Percentiles rank a stretch among this genome's conserved stretches.
Conservation (phyloP, 805 yeast species). For the Saturnispora dispora region DNA sequence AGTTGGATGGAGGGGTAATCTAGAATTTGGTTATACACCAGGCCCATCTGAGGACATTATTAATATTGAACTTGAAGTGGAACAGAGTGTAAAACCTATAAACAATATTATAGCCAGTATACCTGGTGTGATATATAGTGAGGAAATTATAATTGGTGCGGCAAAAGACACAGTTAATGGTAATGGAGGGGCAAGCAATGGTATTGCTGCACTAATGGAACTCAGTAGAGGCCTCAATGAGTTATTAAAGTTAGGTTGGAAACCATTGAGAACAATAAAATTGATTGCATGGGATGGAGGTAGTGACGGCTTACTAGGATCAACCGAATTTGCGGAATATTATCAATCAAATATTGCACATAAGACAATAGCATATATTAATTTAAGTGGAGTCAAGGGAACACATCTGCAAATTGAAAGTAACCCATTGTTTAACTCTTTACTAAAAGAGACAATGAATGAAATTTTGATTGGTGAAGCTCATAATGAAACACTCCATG, state of each 20-base stretch:
- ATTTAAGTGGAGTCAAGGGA: conserved; percentile 50
- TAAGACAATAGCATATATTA: conserved; percentile 42
- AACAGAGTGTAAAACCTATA: conserved; percentile 34
- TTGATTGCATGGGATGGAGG: conserved; percentile 37
- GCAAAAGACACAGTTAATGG: conserved; percentile 47
- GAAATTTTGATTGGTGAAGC: conserved; percentile 33
- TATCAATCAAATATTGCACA: conserved; percentile 31
- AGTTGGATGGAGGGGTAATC: conserved; percentile 32
- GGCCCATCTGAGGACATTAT: conserved; percentile 38
- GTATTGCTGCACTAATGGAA: conserved; percentile 42
- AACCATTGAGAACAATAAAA: conserved; percentile 33
- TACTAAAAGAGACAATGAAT: conserved; percentile 38
- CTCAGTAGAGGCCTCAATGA: conserved; percentile 42
- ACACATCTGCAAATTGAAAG: conserved; percentile 36
- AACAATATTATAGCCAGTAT: conserved; percentile 44
- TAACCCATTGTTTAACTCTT: conserved; percentile 46
- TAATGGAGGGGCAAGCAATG: conserved; percentile 43
- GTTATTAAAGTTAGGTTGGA: conserved; percentile 36
- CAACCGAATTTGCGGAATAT: conserved; percentile 48
- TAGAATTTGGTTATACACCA: conserved; percentile 34
- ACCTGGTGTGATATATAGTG: conserved; percentile 46
- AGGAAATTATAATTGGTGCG: conserved; percentile 46
- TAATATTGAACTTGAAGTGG: conserved; percentile 34
- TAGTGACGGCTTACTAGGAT: conserved; percentile 44
- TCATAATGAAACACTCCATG: conserved; percentile 32